Evolutionary conservation across 2,329 filamentous ascomycete species (phyloP).

Genomic region (Aspergillus hortae): DNA sequence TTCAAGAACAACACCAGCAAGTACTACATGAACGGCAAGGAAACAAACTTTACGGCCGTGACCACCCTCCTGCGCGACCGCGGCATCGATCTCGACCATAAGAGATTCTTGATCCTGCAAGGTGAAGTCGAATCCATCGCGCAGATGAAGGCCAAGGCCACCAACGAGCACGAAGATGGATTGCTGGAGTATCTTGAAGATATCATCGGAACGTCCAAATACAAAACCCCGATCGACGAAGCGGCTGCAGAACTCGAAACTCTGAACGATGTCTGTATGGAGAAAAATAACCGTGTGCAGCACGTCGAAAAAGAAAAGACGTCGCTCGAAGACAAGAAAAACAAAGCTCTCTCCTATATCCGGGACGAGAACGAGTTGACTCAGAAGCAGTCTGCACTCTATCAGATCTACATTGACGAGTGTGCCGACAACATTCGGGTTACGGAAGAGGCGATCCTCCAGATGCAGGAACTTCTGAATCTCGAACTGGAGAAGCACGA

Average conservation of each 20-base stretch:
- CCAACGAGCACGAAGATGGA: slow-evolving; percentile 92
- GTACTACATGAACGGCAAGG: slow-evolving; percentile 90
- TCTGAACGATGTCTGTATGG: slow-evolving; percentile 88
- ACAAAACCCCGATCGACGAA: slow-evolving; percentile 96
- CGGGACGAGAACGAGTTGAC: slow-evolving; percentile 90
- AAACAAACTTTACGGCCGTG: slow-evolving; percentile 88
- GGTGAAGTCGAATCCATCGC: slow-evolving; percentile 98
- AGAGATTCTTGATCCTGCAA: slow-evolving; percentile 94
- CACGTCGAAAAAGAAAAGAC: slow-evolving; percentile 98
- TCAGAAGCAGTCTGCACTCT: slow-evolving; percentile 84
- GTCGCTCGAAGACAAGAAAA: slow-evolving; percentile 90
- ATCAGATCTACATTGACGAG: slow-evolving; percentile 86
- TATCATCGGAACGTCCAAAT: slow-evolving; percentile 97
- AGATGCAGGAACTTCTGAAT: slow-evolving; percentile 84
- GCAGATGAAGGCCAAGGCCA: slow-evolving; percentile 97
- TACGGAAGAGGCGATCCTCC: slow-evolving; percentile 82
- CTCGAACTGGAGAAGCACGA: slow-evolving; percentile 87
- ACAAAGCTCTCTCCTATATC: slow-evolving; percentile 84
- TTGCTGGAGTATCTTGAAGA: slow-evolving; percentile 96
- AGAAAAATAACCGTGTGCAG: slow-evolving; percentile 93
- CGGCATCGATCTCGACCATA: slow-evolving; percentile 94
- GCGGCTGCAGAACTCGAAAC: slow-evolving; percentile 84
- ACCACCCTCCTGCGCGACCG: slow-evolving; percentile 81
- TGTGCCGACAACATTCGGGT: slow-evolving; percentile 85
- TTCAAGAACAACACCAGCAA: slow-evolving; percentile 99